Percentiles rank a stretch among this genome's conserved stretches.
phyloP scores from a whole-genome alignment of 2,329 filamentous ascomycete genomes.

The Chaetothyriales sp. region DNA sequence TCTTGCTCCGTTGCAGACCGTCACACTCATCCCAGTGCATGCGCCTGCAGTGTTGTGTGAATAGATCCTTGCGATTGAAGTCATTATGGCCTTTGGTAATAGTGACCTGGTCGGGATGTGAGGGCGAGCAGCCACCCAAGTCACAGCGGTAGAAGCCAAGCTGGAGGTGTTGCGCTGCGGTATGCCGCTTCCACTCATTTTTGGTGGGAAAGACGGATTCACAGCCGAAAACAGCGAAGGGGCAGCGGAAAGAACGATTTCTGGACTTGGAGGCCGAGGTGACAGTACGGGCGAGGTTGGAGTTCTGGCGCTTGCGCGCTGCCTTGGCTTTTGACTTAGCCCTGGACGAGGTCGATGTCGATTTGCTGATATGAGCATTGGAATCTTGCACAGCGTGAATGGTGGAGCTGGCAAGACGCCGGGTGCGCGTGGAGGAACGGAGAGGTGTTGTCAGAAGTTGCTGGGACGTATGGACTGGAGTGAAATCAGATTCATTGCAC shows the following conservation, averaged over 20 bases:
- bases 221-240: conserved; percentile 69
- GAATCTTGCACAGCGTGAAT: neutral
- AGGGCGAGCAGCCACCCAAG: conserved; percentile 42
- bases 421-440: neutral
- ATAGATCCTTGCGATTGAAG: conserved; percentile 88
- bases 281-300: neutral
- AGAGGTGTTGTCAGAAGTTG: neutral
- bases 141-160: conserved; percentile 64
- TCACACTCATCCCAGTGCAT: conserved; percentile 49
- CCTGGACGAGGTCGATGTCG: neutral
- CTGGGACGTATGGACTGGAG: too few species aligned
- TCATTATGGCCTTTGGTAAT: conserved; percentile 34
- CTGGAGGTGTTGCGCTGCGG: conserved; percentile 64
- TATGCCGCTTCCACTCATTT: conserved; percentile 93
- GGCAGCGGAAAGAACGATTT: conserved; percentile 51
- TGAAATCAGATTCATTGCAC: neutral
- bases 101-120: conserved; percentile 12
- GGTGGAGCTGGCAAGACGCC: neutral
- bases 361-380: neutral
- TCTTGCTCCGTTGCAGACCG: neutral
- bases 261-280: neutral
- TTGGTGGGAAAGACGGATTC: conserved; percentile 58
- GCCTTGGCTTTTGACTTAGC: conserved; percentile 2
- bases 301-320: neutral
- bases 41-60: conserved; percentile 72